phyloP scores from a whole-genome alignment of 495 filamentous ascomycete genomes.

The Parathielavia hyrcaniae region DNA sequence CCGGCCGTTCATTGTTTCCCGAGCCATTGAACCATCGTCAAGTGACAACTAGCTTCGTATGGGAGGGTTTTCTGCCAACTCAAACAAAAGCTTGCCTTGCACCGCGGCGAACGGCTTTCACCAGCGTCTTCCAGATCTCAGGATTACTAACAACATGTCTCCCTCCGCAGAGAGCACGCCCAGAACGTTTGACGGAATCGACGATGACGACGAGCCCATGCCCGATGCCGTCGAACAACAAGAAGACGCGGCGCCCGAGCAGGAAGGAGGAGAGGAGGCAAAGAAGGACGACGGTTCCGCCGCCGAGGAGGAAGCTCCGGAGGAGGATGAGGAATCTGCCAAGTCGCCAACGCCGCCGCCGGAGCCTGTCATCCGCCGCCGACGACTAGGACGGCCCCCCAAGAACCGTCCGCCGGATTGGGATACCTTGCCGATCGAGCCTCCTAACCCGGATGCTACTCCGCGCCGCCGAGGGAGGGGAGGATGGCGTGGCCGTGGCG shows the following conservation, averaged over 20 bases:
- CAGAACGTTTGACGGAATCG: slow-evolving; percentile 42
- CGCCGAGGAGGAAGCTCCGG: slow-evolving; percentile 36
- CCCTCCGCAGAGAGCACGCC: slow-evolving; percentile 46
- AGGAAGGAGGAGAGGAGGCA: slow-evolving; percentile 31
- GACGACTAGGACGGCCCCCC: slow-evolving; percentile 77
- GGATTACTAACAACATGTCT: slow-evolving; percentile 14
- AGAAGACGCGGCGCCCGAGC: slow-evolving; percentile 34
- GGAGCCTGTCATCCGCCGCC: slow-evolving; percentile 59
- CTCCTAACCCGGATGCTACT: slow-evolving; percentile 51
- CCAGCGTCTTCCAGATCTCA: not conserved
- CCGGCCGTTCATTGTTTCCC: no score
- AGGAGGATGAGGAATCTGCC: slow-evolving; percentile 41
- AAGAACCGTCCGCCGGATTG: slow-evolving; percentile 75
- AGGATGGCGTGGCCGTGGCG: slow-evolving; percentile 59
- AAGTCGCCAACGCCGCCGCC: slow-evolving; percentile 50
- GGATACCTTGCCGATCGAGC: slow-evolving; percentile 54
- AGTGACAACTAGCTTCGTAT: no score
- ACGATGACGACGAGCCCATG: slow-evolving; percentile 49
- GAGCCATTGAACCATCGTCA: no score
- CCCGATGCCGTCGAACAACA: slow-evolving; percentile 38
- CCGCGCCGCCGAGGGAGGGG: slow-evolving; percentile 62
- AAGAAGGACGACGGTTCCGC: slow-evolving; percentile 39
- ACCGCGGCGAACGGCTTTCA: not conserved
- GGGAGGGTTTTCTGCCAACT: no score
- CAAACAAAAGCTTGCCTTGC: not conserved